Conservation (phyloP, 495 filamentous ascomycete species). For the Lophium mytilinum region DNA sequence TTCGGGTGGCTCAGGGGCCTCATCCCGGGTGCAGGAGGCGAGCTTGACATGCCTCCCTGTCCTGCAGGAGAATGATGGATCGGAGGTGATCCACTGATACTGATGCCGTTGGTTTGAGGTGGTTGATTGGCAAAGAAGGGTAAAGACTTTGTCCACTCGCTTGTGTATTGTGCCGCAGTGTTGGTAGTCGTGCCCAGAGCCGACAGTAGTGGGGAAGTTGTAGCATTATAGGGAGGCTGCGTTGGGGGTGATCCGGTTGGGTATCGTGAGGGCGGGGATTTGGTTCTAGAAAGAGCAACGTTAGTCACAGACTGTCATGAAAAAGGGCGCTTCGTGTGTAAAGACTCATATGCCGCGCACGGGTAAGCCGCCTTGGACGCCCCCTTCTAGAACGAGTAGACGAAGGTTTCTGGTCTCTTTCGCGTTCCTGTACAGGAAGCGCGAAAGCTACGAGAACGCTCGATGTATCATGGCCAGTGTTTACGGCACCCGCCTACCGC, state of each 20-base stretch:
- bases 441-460: background rate
- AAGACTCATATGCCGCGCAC: too few relatives aligned
- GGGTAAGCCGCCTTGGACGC: too few relatives aligned
- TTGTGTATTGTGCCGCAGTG: constrained; percentile 27
- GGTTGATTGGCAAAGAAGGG: constrained; percentile 24
- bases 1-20: constrained; percentile 29
- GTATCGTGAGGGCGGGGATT: constrained; percentile 20
- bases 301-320: constrained; percentile 8
- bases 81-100: constrained; percentile 26
- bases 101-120: constrained; percentile 16
- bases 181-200: constrained; percentile 23
- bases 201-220: constrained; percentile 27
- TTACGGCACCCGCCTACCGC: background rate
- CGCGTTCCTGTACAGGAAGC: background rate
- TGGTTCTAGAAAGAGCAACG: constrained; percentile 13
- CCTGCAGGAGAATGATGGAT: constrained; percentile 18
- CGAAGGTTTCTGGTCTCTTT: too few relatives aligned
- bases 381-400: too few relatives aligned
- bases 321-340: background rate
- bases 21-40: constrained; percentile 13
- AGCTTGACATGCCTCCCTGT: constrained; percentile 17
- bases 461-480: background rate
- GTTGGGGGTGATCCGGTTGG: constrained; percentile 14
- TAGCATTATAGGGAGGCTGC: constrained; percentile 22
- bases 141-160: constrained; percentile 31